These are phyloP conservation scores for Austroboletus niveus DNA, from an alignment of 1,284 basidiomycete species.

Conservation along the genomic window DNA sequence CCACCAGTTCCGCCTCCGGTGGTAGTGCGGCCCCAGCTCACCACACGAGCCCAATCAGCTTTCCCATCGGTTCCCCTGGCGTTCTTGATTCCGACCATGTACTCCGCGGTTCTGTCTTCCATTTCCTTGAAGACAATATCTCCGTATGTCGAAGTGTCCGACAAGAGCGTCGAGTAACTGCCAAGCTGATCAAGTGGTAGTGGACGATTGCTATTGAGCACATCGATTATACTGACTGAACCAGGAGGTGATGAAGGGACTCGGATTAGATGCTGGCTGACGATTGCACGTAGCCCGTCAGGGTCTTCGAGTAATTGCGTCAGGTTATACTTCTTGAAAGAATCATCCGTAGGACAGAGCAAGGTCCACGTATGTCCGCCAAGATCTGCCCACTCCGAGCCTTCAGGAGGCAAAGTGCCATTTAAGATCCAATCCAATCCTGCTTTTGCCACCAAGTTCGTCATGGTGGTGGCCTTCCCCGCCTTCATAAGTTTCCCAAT, in stretches of 20 bases:
- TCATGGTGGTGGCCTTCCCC: conserved; percentile 86
- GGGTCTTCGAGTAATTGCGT: conserved; percentile 71
- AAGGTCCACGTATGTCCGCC: conserved; percentile 72
- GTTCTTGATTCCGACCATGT: conserved; percentile 87
- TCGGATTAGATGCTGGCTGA: conserved; percentile 89
- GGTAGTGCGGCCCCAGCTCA: conserved; percentile 82
- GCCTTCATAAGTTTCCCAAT: conserved; percentile 89
- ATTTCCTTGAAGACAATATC: conserved; percentile 75
- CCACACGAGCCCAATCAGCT: conserved; percentile 74
- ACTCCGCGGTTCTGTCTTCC: conserved; percentile 46
- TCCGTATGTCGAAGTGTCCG: conserved; percentile 64
- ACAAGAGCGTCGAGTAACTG: conserved; percentile 73
- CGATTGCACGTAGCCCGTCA: conserved; percentile 62
- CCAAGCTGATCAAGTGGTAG: conserved; percentile 68
- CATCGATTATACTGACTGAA: conserved; percentile 31
- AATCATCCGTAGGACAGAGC: conserved; percentile 88
- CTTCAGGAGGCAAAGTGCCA: conserved; percentile 72
- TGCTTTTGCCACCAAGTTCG: conserved; percentile 76
- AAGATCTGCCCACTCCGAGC: conserved; percentile 56
- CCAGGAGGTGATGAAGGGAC: conserved; percentile 33
- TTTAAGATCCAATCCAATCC: conserved; percentile 90
- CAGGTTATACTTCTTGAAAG: conserved; percentile 88
- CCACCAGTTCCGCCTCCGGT: conserved; percentile 72
- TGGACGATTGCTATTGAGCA: conserved; percentile 66
- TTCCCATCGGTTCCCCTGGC: conserved; percentile 74